These are phyloP conservation scores for Odontarrhena argentea DNA, from an alignment of 345 rosid species.

Conservation along the genomic window DNA sequence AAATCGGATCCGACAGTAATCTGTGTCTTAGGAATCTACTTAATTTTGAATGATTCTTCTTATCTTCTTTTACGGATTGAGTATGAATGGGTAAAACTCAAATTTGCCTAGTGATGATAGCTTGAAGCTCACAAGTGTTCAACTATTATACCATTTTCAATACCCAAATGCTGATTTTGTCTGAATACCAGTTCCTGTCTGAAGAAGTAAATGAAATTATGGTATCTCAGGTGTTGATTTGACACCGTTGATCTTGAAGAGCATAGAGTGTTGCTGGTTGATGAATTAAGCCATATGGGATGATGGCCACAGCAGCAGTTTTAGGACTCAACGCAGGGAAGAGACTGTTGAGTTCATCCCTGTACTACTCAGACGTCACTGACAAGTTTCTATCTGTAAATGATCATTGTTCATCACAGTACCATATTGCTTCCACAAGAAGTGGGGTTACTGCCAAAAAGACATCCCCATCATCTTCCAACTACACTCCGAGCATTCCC, in stretches of 20 bases:
- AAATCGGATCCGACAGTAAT: conserved; percentile 6
- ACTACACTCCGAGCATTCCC: conserved; percentile 53
- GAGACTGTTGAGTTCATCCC: conserved; percentile 74
- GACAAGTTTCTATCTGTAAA: conserved; percentile 52
- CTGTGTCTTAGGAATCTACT: background rate
- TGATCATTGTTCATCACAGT: conserved; percentile 52
- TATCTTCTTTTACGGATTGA: conserved; percentile 7
- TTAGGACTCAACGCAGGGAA: conserved; percentile 79
- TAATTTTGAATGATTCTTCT: conserved; percentile 19
- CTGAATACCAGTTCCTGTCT: background rate
- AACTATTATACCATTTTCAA: background rate
- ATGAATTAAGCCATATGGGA: conserved; percentile 39
- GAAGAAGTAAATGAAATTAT: background rate
- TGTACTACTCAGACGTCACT: conserved; percentile 54
- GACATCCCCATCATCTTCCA: conserved; percentile 51
- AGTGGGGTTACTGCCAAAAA: conserved; percentile 51
- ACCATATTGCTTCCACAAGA: conserved; percentile 50
- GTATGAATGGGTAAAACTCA: background rate
- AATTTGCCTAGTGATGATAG: conserved; percentile 13
- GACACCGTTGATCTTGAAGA: conserved; percentile 23
- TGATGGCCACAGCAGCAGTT: conserved; percentile 86
- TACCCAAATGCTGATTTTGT: conserved; percentile 6
- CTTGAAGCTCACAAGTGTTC: background rate
- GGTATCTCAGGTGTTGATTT: conserved; percentile 26
- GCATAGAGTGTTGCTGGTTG: conserved; percentile 24